Base-by-base conservation (phyloP, 2,329 filamentous ascomycete species). In the Phialemoniopsis sp. region DNA sequence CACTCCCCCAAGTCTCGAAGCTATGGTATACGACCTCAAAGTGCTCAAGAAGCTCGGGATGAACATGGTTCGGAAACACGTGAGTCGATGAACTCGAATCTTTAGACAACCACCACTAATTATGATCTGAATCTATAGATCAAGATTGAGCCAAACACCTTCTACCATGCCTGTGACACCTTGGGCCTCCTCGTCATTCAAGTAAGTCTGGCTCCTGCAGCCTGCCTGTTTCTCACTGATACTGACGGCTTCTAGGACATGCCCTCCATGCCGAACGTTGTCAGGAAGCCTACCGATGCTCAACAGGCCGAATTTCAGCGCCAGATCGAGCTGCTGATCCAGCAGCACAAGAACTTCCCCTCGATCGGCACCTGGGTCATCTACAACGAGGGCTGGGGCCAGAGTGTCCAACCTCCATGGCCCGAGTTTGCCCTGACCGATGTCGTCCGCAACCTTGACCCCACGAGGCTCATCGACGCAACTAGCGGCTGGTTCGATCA, bases 381-480 rank as follows among this genome's bases (percentile, higher is more conserved):
- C 48, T 87, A 85, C 58, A 86, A 87, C 52, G 82, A 87, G 55
- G 82, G 80, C 32, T 87, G 82, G 82, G 82, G 78, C 3, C 82
- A 87, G 50, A 59, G 75, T 3, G 66, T 54, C 3, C 49, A 65
- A 1, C 56, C 58, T 0, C 66, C 66, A 8, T 70, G 68, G 46
- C 78, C 80, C 0, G 82, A 87, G 45, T 70, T 72, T 13, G 60
- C 55, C 4, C 61, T 87, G 12, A 76, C 78, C 0, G 64, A 74
- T 2, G 55, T 70, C 0, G 70, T 87, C 3, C 68, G 67, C 33
- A 47, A 63, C 2, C 57, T 84, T 3, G 84, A 88, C 48, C 75
- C 81, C 0, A 82, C 79, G 0, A 65, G 84, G 17, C 67, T 87
- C 8, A 64, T 88, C 30, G 70, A 85, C 54, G 65, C 80, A 2